phyloP scores from a whole-genome alignment of 805 yeast genomes.

The Barnettozyma sp. region DNA sequence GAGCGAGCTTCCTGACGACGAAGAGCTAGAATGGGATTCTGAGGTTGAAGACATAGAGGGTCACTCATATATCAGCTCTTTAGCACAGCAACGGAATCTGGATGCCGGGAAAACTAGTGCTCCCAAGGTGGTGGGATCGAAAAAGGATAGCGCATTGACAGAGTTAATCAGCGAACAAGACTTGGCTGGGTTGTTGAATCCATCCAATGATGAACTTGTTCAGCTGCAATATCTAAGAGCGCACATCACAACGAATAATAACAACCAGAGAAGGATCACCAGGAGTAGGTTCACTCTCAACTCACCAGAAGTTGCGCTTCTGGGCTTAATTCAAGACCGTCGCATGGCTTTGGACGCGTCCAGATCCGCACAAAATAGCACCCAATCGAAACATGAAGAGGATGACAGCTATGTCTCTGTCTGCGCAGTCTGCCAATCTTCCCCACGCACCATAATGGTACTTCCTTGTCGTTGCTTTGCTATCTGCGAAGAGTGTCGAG shows the following conservation, averaged over 20 bases:
- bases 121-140: not conserved
- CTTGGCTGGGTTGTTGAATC: not conserved
- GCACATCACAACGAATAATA: not conserved
- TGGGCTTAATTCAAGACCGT: constrained; percentile 2
- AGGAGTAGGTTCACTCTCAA: not conserved
- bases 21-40: constrained; percentile 1
- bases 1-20: not conserved
- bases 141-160: not conserved
- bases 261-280: not conserved
- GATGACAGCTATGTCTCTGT: not conserved
- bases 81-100: not conserved
- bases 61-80: not conserved
- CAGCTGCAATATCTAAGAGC: constrained; percentile 1
- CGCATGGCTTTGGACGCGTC: too few species aligned
- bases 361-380: too few species aligned
- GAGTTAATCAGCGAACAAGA: not conserved
- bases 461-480: constrained; percentile 3
- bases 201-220: constrained; percentile 1
- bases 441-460: constrained; percentile 2
- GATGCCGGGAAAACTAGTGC: not conserved
- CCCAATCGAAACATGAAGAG: too few species aligned
- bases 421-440: constrained; percentile 1
- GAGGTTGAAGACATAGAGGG: constrained; percentile 1
- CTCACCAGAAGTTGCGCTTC: constrained; percentile 1
- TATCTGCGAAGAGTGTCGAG: constrained; percentile 1